Evolutionary conservation across 306 rosid species (phyloP).

Genomic region (Adenanthera pavonina): DNA sequence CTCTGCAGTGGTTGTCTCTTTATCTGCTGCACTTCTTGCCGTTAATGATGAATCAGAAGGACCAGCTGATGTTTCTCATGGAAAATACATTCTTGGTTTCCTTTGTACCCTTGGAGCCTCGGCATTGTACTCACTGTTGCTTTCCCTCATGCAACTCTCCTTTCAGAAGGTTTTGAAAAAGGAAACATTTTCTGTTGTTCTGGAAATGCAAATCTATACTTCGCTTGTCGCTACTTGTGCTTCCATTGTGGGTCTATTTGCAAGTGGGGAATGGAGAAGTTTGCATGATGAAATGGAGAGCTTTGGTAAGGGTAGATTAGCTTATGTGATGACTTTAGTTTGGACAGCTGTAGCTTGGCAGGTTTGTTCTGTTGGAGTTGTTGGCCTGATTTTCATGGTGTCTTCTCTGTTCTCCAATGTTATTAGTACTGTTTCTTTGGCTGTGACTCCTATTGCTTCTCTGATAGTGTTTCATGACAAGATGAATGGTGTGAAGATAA

Average conservation of each 20-base stretch:
- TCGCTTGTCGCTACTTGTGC: conserved; percentile 75
- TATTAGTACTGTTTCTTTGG: conserved; percentile 84
- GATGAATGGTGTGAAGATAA: conserved; percentile 85
- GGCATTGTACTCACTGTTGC: conserved; percentile 75
- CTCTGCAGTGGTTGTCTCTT: conserved; percentile 70
- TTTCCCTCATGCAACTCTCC: conserved; percentile 83
- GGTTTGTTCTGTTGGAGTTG: conserved; percentile 88
- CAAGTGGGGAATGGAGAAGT: conserved; percentile 78
- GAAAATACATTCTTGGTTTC: conserved; percentile 64
- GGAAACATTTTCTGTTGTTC: conserved; percentile 84
- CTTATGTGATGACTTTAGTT: conserved; percentile 78
- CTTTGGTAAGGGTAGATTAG: conserved; percentile 61
- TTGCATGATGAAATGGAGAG: conserved; percentile 74
- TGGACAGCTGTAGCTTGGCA: conserved; percentile 88
- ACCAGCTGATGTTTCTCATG: conserved; percentile 54
- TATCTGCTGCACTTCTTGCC: conserved; percentile 77
- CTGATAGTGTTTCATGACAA: conserved; percentile 78
- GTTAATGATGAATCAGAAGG: conserved; percentile 66
- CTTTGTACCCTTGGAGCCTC: conserved; percentile 87
- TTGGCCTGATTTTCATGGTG: conserved; percentile 81
- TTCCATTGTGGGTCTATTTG: conserved; percentile 69
- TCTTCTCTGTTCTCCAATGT: conserved; percentile 93
- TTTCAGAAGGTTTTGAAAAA: conserved; percentile 78
- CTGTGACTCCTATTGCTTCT: conserved; percentile 84
- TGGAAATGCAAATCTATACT: conserved; percentile 92